Conservation (phyloP, 306 rosid genomes). For the Malus asiatica region DNA sequence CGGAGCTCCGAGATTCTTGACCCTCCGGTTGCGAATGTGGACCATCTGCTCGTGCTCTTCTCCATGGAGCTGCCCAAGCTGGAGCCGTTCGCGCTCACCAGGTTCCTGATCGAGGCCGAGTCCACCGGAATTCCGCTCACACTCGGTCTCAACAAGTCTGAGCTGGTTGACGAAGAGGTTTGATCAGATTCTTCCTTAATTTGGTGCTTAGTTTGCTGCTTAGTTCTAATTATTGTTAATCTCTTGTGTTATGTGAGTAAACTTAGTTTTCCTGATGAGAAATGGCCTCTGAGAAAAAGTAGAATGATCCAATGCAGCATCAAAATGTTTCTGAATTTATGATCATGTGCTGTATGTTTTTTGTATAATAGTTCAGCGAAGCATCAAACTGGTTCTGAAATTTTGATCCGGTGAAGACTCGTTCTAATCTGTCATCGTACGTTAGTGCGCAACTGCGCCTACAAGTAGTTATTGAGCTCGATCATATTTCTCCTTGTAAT, state of each 20-base stretch:
- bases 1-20: conserved; percentile 70
- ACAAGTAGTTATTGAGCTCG: neutral
- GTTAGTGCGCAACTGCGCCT: neutral
- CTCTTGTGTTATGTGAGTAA: neutral
- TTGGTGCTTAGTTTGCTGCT: neutral
- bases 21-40: conserved; percentile 91
- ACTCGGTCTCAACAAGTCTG: conserved; percentile 67
- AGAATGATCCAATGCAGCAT: neutral
- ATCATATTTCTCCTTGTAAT: neutral
- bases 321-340: neutral
- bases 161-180: conserved; percentile 82
- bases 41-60: conserved; percentile 70
- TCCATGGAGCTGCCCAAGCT: conserved; percentile 72
- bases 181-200: neutral
- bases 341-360: neutral
- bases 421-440: neutral
- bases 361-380: neutral
- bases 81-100: conserved; percentile 67
- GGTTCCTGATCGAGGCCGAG: conserved; percentile 81
- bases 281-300: neutral
- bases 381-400: neutral
- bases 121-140: conserved; percentile 74
- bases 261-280: neutral
- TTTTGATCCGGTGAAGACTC: neutral
- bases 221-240: no score